Conservation (phyloP, 805 yeast genomes). For the Yamadazyma sp. region DNA sequence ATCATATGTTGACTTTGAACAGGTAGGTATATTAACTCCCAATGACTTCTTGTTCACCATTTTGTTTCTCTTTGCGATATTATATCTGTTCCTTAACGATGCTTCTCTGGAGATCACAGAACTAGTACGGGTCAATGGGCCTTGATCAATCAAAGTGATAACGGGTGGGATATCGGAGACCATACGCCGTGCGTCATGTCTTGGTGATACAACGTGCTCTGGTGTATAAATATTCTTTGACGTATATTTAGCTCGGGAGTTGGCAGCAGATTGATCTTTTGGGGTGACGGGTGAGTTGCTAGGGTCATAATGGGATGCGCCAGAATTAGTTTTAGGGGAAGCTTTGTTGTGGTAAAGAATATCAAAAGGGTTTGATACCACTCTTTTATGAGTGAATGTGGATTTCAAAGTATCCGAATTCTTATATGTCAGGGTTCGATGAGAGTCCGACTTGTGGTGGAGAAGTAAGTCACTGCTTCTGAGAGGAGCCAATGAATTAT, state of each 20-base stretch:
- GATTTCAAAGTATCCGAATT: conserved; percentile 1
- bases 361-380: conserved; percentile 29
- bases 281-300: conserved; percentile 3
- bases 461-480: conserved; percentile 12
- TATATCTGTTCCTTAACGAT: conserved; percentile 30
- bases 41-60: conserved; percentile 21
- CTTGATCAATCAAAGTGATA: conserved; percentile 26
- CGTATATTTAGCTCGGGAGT: neutral
- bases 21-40: conserved; percentile 7
- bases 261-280: conserved; percentile 4
- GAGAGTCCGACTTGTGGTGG: conserved; percentile 1
- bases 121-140: conserved; percentile 22
- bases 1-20: conserved; percentile 7
- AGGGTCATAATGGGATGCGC: neutral
- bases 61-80: conserved; percentile 29
- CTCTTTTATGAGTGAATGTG: conserved; percentile 14
- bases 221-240: conserved; percentile 11
- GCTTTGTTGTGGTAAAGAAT: conserved; percentile 20
- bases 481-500: conserved; percentile 14
- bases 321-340: conserved; percentile 5
- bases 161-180: conserved; percentile 20
- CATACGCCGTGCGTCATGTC: conserved; percentile 1
- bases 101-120: conserved; percentile 33
- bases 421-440: neutral
- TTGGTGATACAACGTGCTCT: conserved; percentile 4